Conservation (phyloP, 805 yeast species). For the Starmerella asiatica region DNA sequence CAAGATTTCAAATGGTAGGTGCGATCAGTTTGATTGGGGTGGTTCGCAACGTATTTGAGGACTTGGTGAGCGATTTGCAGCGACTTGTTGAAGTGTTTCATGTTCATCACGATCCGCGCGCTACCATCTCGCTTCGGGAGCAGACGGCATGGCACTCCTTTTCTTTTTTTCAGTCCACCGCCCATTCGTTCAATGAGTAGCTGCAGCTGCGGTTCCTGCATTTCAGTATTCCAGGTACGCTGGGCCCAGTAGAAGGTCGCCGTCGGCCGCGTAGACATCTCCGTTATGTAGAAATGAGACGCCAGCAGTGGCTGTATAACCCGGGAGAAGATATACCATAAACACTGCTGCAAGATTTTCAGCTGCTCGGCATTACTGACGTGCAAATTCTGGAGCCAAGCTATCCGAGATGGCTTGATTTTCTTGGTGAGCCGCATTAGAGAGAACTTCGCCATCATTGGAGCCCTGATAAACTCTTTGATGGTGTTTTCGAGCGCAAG, state of each 20-base stretch:
- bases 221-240: conserved; percentile 29
- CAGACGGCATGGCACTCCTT: too few species aligned
- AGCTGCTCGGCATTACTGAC: conserved; percentile 30
- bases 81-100: conserved; percentile 13
- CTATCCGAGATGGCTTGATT: conserved; percentile 34
- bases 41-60: conserved; percentile 33
- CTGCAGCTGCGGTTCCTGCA: conserved; percentile 29
- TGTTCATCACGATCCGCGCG: conserved; percentile 13
- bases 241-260: conserved; percentile 12
- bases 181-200: conserved; percentile 28
- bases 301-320: conserved; percentile 38
- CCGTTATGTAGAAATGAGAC: conserved; percentile 56
- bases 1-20: not conserved
- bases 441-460: conserved; percentile 1
- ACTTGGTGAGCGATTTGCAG: conserved; percentile 15
- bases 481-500: not conserved
- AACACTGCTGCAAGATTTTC: not conserved
- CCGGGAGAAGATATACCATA: conserved; percentile 23
- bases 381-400: conserved; percentile 43
- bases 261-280: conserved; percentile 25
- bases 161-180: not conserved
- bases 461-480: conserved; percentile 2
- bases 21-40: conserved; percentile 1
- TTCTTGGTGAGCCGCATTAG: conserved; percentile 23
- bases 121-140: conserved; percentile 18